Evolutionary conservation across 78 protist species (phyloP).

Genomic region (Dictyostelium capitatum): DNA sequence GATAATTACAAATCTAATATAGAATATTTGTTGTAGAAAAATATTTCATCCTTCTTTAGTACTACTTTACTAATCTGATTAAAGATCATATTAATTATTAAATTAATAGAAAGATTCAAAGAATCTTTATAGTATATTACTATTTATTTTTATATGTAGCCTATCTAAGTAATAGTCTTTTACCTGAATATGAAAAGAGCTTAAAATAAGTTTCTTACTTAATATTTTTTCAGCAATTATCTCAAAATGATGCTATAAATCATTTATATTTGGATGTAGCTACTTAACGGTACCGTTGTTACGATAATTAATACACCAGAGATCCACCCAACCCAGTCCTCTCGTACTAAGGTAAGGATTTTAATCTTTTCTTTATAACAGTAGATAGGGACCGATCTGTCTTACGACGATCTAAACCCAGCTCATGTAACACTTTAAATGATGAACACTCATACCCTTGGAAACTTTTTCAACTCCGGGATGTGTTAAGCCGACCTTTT

Average conservation of each 20-base stretch:
- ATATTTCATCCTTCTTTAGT: background rate
- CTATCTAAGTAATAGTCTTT: conserved; percentile 25
- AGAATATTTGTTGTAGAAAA: background rate
- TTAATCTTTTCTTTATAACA: background rate
- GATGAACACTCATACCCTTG: conserved; percentile 16
- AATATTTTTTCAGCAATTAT: conserved; percentile 42
- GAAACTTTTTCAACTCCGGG: conserved; percentile 24
- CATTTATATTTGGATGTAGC: too few relatives aligned
- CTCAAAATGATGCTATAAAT: background rate
- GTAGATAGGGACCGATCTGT: conserved; percentile 44
- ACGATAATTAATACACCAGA: conserved; percentile 21
- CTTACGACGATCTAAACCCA: conserved; percentile 7
- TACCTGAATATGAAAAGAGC: conserved; percentile 2
- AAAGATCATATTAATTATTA: background rate
- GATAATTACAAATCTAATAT: background rate
- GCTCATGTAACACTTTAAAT: background rate
- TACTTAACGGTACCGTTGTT: too few relatives aligned
- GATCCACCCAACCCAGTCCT: conserved; percentile 32
- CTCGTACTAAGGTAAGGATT: conserved; percentile 44
- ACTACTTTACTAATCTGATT: conserved; percentile 10
- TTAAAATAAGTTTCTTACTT: conserved; percentile 12
- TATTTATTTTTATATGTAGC: conserved; percentile 13
- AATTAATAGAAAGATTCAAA: background rate
- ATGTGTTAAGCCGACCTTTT: too few relatives aligned
- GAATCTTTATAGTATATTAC: background rate